Base-by-base conservation (phyloP, 2,329 filamentous ascomycete species). In the Aspergillus sp. region DNA sequence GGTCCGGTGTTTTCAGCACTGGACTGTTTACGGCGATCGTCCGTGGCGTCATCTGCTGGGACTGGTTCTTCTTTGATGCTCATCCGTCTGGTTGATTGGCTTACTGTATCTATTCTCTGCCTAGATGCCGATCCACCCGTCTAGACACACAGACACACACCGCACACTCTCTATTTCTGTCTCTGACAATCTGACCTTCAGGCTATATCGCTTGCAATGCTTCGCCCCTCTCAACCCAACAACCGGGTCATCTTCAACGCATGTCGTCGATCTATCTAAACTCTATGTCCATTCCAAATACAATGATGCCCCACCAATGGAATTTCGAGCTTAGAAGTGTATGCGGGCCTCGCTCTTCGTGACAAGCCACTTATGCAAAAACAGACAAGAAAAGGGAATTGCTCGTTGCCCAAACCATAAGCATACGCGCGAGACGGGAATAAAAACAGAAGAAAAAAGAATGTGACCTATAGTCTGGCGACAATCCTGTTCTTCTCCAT, bases 401-500 rank as follows among this genome's bases (percentile, higher is more conserved):
- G 14, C 47, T 29, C 29, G 7, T 49, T 14, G 32, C 11, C 5
- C 32, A 36, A 10, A 36, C 32, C 32, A 36, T 36, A 36, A 12
- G 32, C 10, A 36, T 36, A 36, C 11, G 32, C 32, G 11, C 4
- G 12, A 49, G 39, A 49, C 18, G 31, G 20, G 14, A 20, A 53
- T 52, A 58, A 54, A 47, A 20, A 57, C 20, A 18, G 20, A 20
- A 56, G 20, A 20, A 24, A 53, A 45, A 49, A 36, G 18, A 22
- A 52, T 52, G 20, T 31, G 24, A 42, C 49, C 59, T 72, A 75
- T 49, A 75, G 67, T 59, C 68, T 75, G 31, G 72, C 69, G 29
- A 63, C 61, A 53, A 58, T 63, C 61, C 57, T 56, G 55, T 62
- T 56, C 62, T 67, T 66, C 63, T 71, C 83, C 51, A 62, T 55